These are phyloP conservation scores for Penicillium ochrochloron DNA, from an alignment of 495 filamentous ascomycete genomes.

Conservation along the genomic window DNA sequence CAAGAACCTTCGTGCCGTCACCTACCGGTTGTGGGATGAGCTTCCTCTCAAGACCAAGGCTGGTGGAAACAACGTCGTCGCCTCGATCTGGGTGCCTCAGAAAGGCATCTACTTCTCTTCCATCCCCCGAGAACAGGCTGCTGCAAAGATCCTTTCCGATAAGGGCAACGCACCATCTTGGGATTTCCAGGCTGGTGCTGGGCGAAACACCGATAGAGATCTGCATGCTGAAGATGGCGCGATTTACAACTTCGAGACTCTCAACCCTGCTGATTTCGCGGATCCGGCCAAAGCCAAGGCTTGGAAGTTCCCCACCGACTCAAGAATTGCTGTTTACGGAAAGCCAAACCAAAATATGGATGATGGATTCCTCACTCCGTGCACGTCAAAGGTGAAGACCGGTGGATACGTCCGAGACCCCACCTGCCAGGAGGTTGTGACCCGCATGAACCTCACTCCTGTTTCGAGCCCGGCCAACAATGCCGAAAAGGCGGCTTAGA, in stretches of 20 bases:
- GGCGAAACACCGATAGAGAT: neutral
- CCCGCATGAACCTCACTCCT: neutral
- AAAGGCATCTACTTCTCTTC: neutral
- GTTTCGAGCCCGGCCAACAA: conserved; percentile 3
- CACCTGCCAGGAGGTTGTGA: neutral
- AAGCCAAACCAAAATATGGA: neutral
- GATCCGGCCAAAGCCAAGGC: neutral
- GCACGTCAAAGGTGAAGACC: neutral
- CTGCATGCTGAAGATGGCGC: conserved; percentile 1
- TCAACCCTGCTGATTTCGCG: neutral
- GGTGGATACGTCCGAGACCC: neutral
- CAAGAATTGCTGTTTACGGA: neutral
- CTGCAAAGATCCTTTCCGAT: neutral
- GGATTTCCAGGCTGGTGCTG: neutral
- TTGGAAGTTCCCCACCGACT: neutral
- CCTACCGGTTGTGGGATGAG: neutral
- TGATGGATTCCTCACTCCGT: neutral
- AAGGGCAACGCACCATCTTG: neutral
- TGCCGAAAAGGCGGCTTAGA: neutral
- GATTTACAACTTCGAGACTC: neutral
- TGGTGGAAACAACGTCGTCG: neutral
- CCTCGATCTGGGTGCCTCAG: neutral
- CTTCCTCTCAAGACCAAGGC: neutral
- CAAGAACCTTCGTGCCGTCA: neutral
- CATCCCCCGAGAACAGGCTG: neutral